Evolutionary conservation across 139 green algal genomes (phyloP), one percentile per base, ranked within the genome.

Genomic region (Chlorella sp.): DNA sequence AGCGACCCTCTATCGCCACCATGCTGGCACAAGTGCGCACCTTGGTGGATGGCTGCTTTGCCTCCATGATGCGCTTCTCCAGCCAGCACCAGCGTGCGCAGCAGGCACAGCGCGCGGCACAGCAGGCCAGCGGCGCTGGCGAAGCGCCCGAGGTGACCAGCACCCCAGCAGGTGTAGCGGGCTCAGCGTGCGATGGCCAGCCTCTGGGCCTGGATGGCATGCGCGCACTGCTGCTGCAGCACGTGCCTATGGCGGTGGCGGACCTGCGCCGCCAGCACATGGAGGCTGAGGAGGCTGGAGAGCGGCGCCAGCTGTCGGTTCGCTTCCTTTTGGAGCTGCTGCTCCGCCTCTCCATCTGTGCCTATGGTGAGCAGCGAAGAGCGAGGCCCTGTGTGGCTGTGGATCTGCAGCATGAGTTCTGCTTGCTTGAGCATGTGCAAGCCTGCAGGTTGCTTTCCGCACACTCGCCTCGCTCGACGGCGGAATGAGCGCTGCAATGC

Each of bases 161-260:
- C 30, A 18, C 13, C 30, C 64, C 70, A 36, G 39, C 39, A 6
- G 39, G 39, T 9, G 74, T 23, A 25, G 57, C 76, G 20, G 23
- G 69, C 36, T 1, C 18, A 11, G 34, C 69, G 57, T 3, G 69
- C 51, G 51, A 60, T 2, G 51, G 12, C 51, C 51, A 75, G 2
- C 36, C 23, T 5, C 32, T 62, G 57, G 36, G 60, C 12, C 28
- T 71, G 18, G 36, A 71, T 12, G 76, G 38, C 34, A 39, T 82
- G 76, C 76, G 76, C 4, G 36, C 36, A 21, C 76, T 82, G 76
- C 76, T 82, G 76, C 60, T 82, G 76, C 76, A 82, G 76, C 76
- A 39, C 11, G 76, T 73, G 57, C 76, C 76, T 20, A 26, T 44
- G 34, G 36, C 76, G 2, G 9, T 82, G 76, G 76, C 76, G 1